Evolutionary conservation across 2,329 filamentous ascomycete genomes (phyloP).

Genomic region (Capronia americana): DNA sequence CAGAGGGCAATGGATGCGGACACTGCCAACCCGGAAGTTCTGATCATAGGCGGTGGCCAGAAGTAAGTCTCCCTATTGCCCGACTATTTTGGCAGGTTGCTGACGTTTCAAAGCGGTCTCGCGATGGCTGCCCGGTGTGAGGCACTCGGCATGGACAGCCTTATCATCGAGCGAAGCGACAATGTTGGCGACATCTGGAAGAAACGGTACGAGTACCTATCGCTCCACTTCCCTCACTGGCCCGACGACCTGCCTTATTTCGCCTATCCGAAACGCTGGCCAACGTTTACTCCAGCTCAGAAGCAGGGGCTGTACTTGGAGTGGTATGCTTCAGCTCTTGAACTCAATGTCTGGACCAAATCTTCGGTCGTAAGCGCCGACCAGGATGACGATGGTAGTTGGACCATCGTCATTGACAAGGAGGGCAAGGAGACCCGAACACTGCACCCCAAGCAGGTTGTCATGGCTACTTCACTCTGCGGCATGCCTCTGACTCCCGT

Average conservation of each 20-base stretch:
- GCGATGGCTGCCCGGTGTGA: conserved; percentile 41
- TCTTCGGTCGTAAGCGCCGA: conserved; percentile 39
- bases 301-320: conserved; percentile 44
- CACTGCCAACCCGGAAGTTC: conserved; percentile 39
- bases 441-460: conserved; percentile 40
- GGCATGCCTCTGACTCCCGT: conserved; percentile 43
- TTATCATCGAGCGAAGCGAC: conserved; percentile 44
- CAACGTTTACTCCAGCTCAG: conserved; percentile 44
- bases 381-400: conserved; percentile 35
- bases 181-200: conserved; percentile 44
- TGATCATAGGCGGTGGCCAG: conserved; percentile 42
- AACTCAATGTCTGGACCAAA: conserved; percentile 42
- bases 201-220: conserved; percentile 45
- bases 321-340: conserved; percentile 42
- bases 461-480: conserved; percentile 41
- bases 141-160: conserved; percentile 40
- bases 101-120: conserved; percentile 35
- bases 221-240: conserved; percentile 45
- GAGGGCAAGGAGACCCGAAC: conserved; percentile 38
- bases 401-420: conserved; percentile 40
- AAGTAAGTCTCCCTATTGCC: conserved; percentile 27
- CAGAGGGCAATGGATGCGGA: conserved; percentile 42
- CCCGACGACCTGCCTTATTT: conserved; percentile 44
- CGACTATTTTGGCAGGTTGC: conserved; percentile 3
- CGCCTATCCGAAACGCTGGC: conserved; percentile 44